Percentiles rank a stretch among this genome's conserved stretches.
Conservation (phyloP, 306 rosid genomes). For the Sicyos baderoa region DNA sequence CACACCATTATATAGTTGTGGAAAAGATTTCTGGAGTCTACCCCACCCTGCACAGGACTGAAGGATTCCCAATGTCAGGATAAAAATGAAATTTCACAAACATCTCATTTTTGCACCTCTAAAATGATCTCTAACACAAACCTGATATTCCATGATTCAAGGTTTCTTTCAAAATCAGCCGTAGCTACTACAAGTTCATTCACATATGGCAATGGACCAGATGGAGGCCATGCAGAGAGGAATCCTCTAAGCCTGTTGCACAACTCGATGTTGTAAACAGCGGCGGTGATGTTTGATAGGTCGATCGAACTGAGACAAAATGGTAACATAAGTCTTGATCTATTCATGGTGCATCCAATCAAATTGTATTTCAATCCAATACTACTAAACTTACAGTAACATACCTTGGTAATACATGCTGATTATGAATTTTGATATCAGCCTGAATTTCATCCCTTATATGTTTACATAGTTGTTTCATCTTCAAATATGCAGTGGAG, state of each 20-base stretch:
- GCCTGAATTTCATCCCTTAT: slow-evolving; percentile 75
- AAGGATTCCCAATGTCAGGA: slow-evolving; percentile 27
- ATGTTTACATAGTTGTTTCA: slow-evolving; percentile 67
- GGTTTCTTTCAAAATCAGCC: slow-evolving; percentile 89
- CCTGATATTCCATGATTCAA: slow-evolving; percentile 85
- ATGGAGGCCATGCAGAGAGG: slow-evolving; percentile 88
- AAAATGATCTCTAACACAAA: slow-evolving; percentile 24
- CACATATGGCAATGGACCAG: slow-evolving; percentile 69
- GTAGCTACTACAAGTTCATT: slow-evolving; percentile 84
- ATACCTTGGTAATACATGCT: slow-evolving; percentile 88
- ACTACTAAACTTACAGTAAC: background rate
- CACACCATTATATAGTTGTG: slow-evolving; percentile 85
- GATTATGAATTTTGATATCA: slow-evolving; percentile 76
- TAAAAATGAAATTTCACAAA: background rate
- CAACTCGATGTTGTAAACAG: slow-evolving; percentile 77
- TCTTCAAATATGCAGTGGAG: slow-evolving; percentile 83
- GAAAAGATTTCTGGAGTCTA: slow-evolving; percentile 70
- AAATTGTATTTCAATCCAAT: background rate
- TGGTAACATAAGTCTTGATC: too few species aligned
- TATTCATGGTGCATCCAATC: background rate
- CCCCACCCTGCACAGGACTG: slow-evolving; percentile 76
- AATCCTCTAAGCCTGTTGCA: slow-evolving; percentile 69
- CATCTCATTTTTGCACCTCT: background rate
- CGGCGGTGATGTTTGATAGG: slow-evolving; percentile 78
- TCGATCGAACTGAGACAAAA: slow-evolving; percentile 75